Percentiles rank a stretch among this genome's conserved stretches.
These are phyloP conservation scores for Suhomyces panamericanus DNA, from an alignment of 1,139 yeast species.

Conservation along the genomic window DNA sequence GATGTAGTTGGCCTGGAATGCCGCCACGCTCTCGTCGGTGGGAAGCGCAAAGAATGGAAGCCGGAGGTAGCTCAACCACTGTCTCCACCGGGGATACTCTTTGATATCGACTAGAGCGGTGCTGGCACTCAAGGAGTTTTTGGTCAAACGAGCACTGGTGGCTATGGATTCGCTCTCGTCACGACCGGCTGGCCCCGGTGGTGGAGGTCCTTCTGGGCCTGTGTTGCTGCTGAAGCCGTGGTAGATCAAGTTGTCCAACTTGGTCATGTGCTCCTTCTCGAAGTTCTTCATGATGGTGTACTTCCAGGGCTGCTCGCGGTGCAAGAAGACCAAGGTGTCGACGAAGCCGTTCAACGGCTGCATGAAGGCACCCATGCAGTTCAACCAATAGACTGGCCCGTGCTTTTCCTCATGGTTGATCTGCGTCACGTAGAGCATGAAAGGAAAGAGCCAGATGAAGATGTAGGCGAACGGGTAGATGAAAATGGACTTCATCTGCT, in stretches of 20 bases:
- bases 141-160: constrained; percentile 29
- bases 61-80: constrained; percentile 30
- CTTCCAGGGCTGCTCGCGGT: constrained; percentile 79
- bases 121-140: constrained; percentile 29
- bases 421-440: constrained; percentile 67
- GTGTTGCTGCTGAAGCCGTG: background rate
- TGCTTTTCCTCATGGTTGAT: constrained; percentile 46
- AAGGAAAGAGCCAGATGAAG: constrained; percentile 78
- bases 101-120: constrained; percentile 25
- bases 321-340: constrained; percentile 72
- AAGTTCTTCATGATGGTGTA: constrained; percentile 45
- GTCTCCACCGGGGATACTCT: constrained; percentile 38
- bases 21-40: constrained; percentile 31
- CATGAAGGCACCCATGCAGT: constrained; percentile 67
- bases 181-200: background rate
- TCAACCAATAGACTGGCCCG: constrained; percentile 64
- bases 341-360: constrained; percentile 81
- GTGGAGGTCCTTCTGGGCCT: background rate
- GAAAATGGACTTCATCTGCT: constrained; percentile 78
- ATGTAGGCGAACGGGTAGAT: constrained; percentile 83
- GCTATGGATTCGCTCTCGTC: constrained; percentile 25
- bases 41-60: constrained; percentile 50
- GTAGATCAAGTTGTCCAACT: constrained; percentile 26
- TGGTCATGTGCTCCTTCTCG: constrained; percentile 33
- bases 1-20: constrained; percentile 30